These are phyloP conservation scores for Populus simonii DNA, from an alignment of 345 rosid species.

Conservation along the genomic window DNA sequence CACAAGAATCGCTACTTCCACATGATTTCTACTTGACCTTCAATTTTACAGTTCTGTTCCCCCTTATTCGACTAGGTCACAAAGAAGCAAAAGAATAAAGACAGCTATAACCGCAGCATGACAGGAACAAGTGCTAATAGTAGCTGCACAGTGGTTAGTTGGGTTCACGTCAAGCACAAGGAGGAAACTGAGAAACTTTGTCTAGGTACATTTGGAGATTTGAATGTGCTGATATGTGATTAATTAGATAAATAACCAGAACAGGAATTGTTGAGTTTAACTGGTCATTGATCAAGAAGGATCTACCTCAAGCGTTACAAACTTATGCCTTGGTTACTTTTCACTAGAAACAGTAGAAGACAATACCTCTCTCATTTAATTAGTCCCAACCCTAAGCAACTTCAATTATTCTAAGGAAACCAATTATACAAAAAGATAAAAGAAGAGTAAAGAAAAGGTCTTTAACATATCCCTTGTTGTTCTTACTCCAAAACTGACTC, in stretches of 20 bases:
- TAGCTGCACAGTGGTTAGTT: not conserved
- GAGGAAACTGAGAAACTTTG: not conserved
- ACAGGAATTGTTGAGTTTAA: not conserved
- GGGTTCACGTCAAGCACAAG: not conserved
- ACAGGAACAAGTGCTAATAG: constrained; percentile 8
- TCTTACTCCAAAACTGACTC: not conserved
- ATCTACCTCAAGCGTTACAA: not conserved
- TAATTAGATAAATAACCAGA: not conserved
- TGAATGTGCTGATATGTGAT: not conserved
- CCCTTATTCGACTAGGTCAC: not conserved
- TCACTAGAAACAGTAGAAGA: not conserved
- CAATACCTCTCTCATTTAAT: not conserved
- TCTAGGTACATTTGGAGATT: not conserved
- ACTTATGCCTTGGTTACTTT: not conserved
- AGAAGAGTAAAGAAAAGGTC: too few species aligned
- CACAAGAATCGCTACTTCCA: not conserved
- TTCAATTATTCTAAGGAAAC: not conserved
- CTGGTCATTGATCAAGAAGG: not conserved
- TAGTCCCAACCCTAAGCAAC: not conserved
- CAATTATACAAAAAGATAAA: too few species aligned
- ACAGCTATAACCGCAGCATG: constrained; percentile 3
- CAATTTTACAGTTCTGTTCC: not conserved
- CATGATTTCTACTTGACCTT: not conserved
- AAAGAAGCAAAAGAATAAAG: constrained; percentile 1
- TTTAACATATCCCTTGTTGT: not conserved